Conservation (phyloP, 2,329 filamentous ascomycete species). For the Fusarium mexicanum region DNA sequence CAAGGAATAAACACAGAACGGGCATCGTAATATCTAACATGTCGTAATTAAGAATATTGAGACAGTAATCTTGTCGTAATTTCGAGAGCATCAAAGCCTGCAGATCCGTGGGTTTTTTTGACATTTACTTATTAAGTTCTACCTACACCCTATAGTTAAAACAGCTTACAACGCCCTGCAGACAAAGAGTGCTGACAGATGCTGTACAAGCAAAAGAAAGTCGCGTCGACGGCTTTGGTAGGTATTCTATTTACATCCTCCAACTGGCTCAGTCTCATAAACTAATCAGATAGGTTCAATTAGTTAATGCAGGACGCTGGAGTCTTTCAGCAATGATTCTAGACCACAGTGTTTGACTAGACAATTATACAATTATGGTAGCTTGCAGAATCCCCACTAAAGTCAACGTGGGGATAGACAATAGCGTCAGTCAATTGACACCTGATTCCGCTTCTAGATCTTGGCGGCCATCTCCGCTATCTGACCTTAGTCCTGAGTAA, state of each 20-base stretch:
- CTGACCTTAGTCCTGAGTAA: too few species aligned
- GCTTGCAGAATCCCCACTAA: too few species aligned
- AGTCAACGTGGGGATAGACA: too few species aligned
- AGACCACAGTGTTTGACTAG: background rate
- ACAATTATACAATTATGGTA: too few species aligned
- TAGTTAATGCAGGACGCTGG: background rate
- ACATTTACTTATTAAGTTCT: background rate
- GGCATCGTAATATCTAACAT: fast-evolving
- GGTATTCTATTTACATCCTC: background rate
- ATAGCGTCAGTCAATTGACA: too few species aligned
- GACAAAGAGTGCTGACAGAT: background rate
- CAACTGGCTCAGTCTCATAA: fast-evolving
- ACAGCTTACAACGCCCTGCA: background rate
- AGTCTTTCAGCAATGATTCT: fast-evolving
- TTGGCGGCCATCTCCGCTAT: background rate
- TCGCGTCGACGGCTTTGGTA: fast-evolving
- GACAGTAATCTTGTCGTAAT: fast-evolving
- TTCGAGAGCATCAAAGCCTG: fast-evolving
- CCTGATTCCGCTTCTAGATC: background rate
- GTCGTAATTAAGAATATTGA: fast-evolving
- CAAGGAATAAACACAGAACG: fast-evolving
- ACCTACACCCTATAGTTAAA: too few species aligned
- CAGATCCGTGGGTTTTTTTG: fast-evolving
- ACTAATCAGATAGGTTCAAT: fast-evolving
- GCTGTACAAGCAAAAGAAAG: background rate